phyloP scores from a whole-genome alignment of 2,329 filamentous ascomycete genomes.

The Pseudocercospora eumusae region DNA sequence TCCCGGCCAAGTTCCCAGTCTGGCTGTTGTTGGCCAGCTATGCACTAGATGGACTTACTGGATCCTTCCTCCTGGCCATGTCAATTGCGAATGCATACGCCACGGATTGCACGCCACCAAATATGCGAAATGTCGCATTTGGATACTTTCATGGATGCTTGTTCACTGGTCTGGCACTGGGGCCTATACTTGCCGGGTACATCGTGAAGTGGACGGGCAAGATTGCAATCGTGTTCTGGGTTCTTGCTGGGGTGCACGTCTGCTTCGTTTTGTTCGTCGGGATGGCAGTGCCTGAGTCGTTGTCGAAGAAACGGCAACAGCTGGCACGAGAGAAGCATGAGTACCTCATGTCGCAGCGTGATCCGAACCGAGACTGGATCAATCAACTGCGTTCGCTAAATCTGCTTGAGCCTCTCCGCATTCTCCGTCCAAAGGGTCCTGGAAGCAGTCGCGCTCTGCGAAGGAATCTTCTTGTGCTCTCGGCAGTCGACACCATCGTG shows the following conservation, averaged over 20 bases:
- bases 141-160: constrained; percentile 88
- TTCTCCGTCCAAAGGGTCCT: constrained; percentile 72
- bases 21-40: constrained; percentile 77
- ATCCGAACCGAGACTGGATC: constrained; percentile 47
- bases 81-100: constrained; percentile 82
- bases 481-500: constrained; percentile 76
- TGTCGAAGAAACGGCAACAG: constrained; percentile 71
- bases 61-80: constrained; percentile 84
- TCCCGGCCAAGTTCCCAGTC: constrained; percentile 71
- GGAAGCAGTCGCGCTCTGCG: constrained; percentile 64
- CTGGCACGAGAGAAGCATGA: constrained; percentile 69
- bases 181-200: constrained; percentile 78
- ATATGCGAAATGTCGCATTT: constrained; percentile 77
- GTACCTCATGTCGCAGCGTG: constrained; percentile 38
- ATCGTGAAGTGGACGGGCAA: constrained; percentile 75
- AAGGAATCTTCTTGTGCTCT: constrained; percentile 78
- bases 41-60: constrained; percentile 77
- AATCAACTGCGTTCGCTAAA: constrained; percentile 56
- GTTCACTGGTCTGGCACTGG: constrained; percentile 84
- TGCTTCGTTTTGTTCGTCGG: constrained; percentile 72
- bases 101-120: constrained; percentile 81
- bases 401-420: constrained; percentile 72
- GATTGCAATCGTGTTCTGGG: constrained; percentile 80
- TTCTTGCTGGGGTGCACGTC: constrained; percentile 70
- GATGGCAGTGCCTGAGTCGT: constrained; percentile 78